Evolutionary conservation across 1,284 basidiomycete genomes (phyloP), one percentile per base, ranked within the genome.

Genomic region (Coniophora puteana): DNA sequence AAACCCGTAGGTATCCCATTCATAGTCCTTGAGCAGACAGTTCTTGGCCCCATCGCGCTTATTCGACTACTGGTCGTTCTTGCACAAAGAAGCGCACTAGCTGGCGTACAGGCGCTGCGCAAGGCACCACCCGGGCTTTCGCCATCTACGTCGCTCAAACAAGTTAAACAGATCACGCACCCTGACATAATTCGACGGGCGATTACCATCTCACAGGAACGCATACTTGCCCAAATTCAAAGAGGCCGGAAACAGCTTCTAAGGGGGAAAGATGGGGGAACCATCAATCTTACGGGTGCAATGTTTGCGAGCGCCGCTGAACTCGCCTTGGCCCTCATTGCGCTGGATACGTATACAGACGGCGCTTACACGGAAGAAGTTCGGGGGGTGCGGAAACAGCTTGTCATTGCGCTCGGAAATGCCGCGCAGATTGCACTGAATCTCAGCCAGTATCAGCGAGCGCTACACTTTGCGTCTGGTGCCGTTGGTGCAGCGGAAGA

Each of bases 371-470:
- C 37, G 7, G 38, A 38, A 11, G 23, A 47, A 11, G 26, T 57
- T 7, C n/a, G 24, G 5, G 59, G 55, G 13, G 47, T 46, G 14
- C 32, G 46, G 31, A 53, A 51, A 41, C 59, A 63, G 45, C 36
- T 57, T 4, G 62, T 60, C 5, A 45, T 61, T 16, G 54, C 49
- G 14, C 43, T 63, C 14, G 59, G 59, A 5, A 62, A 63, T 45
- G 62, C 59, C 7, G 52, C 59, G 3, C 59, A 62, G 45, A 63
- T 63, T 61, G 55, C 58, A 1, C 43, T 55, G 5, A 40, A 50
- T 2, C 24, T 37, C 18, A 36, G 29, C 16, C 41, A 54, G n/a
- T 53, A 47, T 36, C 40, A 49, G 7, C 40, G 41, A 13, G 59
- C 56, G 16, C 38, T 61, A 17, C 48, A 34, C 13, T 56, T 51